These are phyloP conservation scores for Leccinellum rugosiceps DNA, from an alignment of 768 basidiomycete genomes.

Conservation along the genomic window DNA sequence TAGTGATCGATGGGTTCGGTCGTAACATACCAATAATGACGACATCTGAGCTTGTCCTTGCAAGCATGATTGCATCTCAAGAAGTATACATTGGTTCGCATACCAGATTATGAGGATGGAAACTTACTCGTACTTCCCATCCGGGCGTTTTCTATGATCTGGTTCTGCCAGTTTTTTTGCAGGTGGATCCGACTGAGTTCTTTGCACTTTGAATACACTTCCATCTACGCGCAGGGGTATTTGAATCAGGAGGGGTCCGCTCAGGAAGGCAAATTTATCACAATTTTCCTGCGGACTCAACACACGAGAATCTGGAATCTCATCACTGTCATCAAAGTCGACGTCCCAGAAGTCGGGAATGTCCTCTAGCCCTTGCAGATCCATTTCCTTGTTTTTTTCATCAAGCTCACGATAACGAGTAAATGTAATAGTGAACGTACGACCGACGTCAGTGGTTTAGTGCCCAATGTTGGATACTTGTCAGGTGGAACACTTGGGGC, in stretches of 20 bases:
- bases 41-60: slow-evolving; percentile 72
- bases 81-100: background rate
- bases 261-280: slow-evolving; percentile 13
- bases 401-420: slow-evolving; percentile 3
- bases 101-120: background rate
- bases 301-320: slow-evolving; percentile 14
- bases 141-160: slow-evolving; percentile 43
- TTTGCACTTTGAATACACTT: background rate
- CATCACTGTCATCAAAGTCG: slow-evolving; percentile 32
- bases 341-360: slow-evolving; percentile 66
- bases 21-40: slow-evolving; percentile 61
- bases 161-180: slow-evolving; percentile 3
- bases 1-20: slow-evolving; percentile 4
- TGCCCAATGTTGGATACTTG: slow-evolving; percentile 66
- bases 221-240: slow-evolving; percentile 1
- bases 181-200: slow-evolving; percentile 1
- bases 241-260: background rate
- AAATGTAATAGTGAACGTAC: slow-evolving; percentile 35
- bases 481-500: slow-evolving; percentile 52
- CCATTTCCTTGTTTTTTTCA: slow-evolving; percentile 48
- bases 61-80: slow-evolving; percentile 76
- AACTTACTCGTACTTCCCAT: slow-evolving; percentile 63
- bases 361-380: slow-evolving; percentile 64
- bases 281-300: slow-evolving; percentile 36
- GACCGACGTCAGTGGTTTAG: slow-evolving; percentile 61